phyloP scores from a whole-genome alignment of 1,284 basidiomycete genomes.

The Marasmius oreades region DNA sequence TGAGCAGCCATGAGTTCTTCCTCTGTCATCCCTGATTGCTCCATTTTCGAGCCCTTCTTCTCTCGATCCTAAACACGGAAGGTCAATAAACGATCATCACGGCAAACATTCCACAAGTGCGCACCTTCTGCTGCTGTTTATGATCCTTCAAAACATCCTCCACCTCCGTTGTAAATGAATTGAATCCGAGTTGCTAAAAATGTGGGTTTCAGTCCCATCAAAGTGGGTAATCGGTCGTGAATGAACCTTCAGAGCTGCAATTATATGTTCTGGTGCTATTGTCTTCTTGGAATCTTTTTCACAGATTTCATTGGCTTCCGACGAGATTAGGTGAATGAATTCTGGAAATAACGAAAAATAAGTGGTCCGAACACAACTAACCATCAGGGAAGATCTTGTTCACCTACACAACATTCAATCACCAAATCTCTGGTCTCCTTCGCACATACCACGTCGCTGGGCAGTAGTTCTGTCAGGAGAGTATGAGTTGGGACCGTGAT shows the following conservation, averaged over 20 bases:
- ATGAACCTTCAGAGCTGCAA: conserved; percentile 83
- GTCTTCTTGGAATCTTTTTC: conserved; percentile 99
- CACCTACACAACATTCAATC: conserved; percentile 98
- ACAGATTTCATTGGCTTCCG: conserved; percentile 97
- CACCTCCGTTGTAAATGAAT: conserved; percentile 83
- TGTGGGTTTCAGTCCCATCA: conserved; percentile 9
- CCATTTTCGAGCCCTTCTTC: conserved; percentile 86
- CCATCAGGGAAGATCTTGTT: conserved; percentile 29
- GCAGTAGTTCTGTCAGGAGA: conserved; percentile 73
- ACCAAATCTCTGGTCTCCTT: conserved; percentile 97
- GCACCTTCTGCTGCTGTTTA: conserved; percentile 90
- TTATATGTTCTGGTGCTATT: conserved; percentile 97
- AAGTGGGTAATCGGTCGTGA: neutral
- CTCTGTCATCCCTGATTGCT: conserved; percentile 86
- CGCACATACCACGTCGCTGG: conserved; percentile 85
- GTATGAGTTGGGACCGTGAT: conserved; percentile 12
- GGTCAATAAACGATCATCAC: conserved; percentile 9
- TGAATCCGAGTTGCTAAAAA: conserved; percentile 81
- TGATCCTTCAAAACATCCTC: conserved; percentile 92
- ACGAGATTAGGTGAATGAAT: conserved; percentile 97
- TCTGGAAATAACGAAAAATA: conserved; percentile 48
- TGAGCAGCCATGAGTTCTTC: conserved; percentile 89
- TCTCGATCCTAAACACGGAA: conserved; percentile 66
- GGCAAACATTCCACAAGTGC: conserved; percentile 21
- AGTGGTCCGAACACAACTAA: conserved; percentile 4